A percentile compares a stretch with the other conserved stretches of the same genome.
Evolutionary conservation across 768 basidiomycete species (phyloP).

Genomic region (Mycena crocata): DNA sequence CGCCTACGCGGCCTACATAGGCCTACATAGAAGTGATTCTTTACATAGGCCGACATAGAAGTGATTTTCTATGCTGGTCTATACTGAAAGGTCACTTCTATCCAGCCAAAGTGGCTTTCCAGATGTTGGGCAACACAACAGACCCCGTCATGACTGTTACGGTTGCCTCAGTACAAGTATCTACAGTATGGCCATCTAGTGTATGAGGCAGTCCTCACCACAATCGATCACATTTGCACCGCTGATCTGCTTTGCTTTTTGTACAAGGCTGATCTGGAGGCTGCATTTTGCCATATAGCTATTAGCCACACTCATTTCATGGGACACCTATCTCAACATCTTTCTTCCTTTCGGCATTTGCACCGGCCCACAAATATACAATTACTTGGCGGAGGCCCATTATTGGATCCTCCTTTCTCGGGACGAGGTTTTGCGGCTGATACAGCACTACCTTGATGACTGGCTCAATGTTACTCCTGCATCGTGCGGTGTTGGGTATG

Average conservation of each 20-base stretch:
- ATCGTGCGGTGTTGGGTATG: background rate
- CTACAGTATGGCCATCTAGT: conserved; percentile 17
- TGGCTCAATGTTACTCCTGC: conserved; percentile 30
- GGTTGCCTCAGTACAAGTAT: too few relatives aligned
- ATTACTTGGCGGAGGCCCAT: conserved; percentile 40
- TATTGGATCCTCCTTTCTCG: conserved; percentile 38
- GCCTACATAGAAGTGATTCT: too few relatives aligned
- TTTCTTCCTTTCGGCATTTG: conserved; percentile 39
- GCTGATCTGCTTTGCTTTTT: conserved; percentile 23
- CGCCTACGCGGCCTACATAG: too few relatives aligned
- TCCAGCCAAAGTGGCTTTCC: too few relatives aligned
- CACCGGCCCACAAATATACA: conserved; percentile 40
- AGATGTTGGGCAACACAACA: too few relatives aligned
- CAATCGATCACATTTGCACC: conserved; percentile 13
- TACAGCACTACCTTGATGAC: conserved; percentile 37
- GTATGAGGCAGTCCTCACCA: conserved; percentile 18
- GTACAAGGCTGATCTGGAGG: conserved; percentile 37
- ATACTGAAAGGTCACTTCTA: too few relatives aligned
- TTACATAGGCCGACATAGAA: too few relatives aligned
- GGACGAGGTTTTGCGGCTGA: conserved; percentile 6
- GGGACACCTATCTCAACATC: conserved; percentile 33
- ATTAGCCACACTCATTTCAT: conserved; percentile 11
- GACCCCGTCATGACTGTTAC: too few relatives aligned
- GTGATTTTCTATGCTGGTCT: too few relatives aligned
- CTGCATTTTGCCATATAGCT: conserved; percentile 6